Percentiles rank a stretch among this genome's conserved stretches.
These are phyloP conservation scores for Ceratocystis eucalypticola DNA, from an alignment of 2,329 filamentous ascomycete species.

Conservation along the genomic window DNA sequence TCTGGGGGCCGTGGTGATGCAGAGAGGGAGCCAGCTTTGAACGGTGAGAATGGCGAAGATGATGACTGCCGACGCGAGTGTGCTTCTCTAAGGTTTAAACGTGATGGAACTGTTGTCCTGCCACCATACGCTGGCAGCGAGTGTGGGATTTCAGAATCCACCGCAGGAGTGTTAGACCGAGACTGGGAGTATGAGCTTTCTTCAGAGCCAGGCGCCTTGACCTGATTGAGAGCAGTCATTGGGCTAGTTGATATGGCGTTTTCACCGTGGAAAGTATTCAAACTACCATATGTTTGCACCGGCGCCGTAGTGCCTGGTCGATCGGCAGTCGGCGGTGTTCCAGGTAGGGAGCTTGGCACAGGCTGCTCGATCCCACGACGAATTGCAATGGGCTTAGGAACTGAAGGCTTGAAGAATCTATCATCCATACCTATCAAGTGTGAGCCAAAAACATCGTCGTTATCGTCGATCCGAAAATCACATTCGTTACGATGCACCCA, in stretches of 20 bases:
- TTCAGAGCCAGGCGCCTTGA: constrained; percentile 47
- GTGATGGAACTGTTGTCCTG: constrained; percentile 10
- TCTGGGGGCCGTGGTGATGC: constrained; percentile 55
- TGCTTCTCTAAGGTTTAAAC: constrained; percentile 13
- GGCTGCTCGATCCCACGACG: constrained; percentile 17
- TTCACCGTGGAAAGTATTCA: constrained; percentile 81
- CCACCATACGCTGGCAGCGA: constrained; percentile 36
- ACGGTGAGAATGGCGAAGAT: constrained; percentile 82
- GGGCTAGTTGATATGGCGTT: constrained; percentile 69
- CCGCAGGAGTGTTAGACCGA: constrained; percentile 22
- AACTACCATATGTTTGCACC: constrained; percentile 66
- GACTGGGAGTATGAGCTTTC: constrained; percentile 46
- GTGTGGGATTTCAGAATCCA: constrained; percentile 35
- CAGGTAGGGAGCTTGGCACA: constrained; percentile 4
- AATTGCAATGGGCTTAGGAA: constrained; percentile 39
- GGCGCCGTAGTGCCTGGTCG: constrained; percentile 3
- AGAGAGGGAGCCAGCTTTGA: constrained; percentile 91
- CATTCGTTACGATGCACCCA: constrained; percentile 80
- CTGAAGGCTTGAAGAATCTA: constrained; percentile 68
- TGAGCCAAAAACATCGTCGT: constrained; percentile 79
- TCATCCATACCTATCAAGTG: constrained; percentile 88
- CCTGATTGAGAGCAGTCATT: constrained; percentile 65
- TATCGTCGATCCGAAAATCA: constrained; percentile 81
- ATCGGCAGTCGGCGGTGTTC: not conserved
- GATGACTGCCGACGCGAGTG: constrained; percentile 55